Percentiles rank a stretch among this genome's conserved stretches.
phyloP scores from a whole-genome alignment of 2,329 filamentous ascomycete genomes.

The Periconia digitata region DNA sequence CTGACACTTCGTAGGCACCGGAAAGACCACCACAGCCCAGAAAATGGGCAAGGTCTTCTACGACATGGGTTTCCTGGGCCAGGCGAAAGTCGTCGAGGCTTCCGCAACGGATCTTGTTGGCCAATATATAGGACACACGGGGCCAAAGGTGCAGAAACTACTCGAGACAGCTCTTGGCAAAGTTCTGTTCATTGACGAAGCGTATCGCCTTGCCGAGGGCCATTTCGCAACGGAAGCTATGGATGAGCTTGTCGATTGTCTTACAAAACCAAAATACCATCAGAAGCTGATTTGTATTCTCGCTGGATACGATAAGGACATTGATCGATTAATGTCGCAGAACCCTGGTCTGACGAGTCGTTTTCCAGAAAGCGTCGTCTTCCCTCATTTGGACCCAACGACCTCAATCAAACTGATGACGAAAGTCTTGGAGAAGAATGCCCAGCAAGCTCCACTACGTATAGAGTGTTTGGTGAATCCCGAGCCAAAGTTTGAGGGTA shows the following conservation, averaged over 20 bases:
- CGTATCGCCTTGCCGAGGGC: conserved; percentile 64
- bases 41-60: conserved; percentile 77
- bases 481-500: conserved; percentile 10
- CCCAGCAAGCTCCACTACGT: conserved; percentile 34
- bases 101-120: conserved; percentile 71
- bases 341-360: conserved; percentile 67
- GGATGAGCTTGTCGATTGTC: conserved; percentile 54
- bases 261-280: conserved; percentile 60
- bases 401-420: conserved; percentile 44
- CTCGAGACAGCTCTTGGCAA: conserved; percentile 65
- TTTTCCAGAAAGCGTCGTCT: conserved; percentile 64
- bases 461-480: conserved; percentile 24
- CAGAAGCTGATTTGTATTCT: conserved; percentile 67
- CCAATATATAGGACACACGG: conserved; percentile 69
- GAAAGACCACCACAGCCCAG: conserved; percentile 72
- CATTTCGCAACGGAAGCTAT: conserved; percentile 60
- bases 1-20: conserved; percentile 54
- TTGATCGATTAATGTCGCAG: conserved; percentile 61
- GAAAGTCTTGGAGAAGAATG: conserved; percentile 39
- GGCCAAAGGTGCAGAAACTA: conserved; percentile 63
- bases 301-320: conserved; percentile 68
- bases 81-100: conserved; percentile 62
- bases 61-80: conserved; percentile 68
- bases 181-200: conserved; percentile 73
- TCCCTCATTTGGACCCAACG: conserved; percentile 44